These are phyloP conservation scores for Botrytis cinerea DNA, from an alignment of 2,329 filamentous ascomycete species.

Conservation along the genomic window DNA sequence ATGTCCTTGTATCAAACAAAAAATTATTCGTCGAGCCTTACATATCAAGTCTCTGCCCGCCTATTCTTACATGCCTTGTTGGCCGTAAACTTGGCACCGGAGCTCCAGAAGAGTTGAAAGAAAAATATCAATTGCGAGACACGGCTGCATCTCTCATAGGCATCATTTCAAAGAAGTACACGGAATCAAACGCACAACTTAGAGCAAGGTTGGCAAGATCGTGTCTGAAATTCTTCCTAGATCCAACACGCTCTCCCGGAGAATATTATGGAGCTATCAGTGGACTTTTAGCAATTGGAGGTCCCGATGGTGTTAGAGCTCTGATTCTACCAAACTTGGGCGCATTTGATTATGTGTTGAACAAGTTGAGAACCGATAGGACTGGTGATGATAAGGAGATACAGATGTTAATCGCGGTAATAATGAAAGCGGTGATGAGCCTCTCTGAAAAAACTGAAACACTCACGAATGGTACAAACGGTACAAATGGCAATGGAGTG, in stretches of 20 bases:
- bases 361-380: constrained; percentile 55
- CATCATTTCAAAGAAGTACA: constrained; percentile 78
- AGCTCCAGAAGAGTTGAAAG: constrained; percentile 54
- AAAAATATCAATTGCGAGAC: constrained; percentile 80
- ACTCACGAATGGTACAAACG: constrained; percentile 33
- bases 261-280: constrained; percentile 88
- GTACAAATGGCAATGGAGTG: constrained; percentile 25
- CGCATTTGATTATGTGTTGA: constrained; percentile 62
- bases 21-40: constrained; percentile 71
- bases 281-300: constrained; percentile 77
- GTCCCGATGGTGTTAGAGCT: constrained; percentile 61
- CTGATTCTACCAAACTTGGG: constrained; percentile 67
- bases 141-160: constrained; percentile 80
- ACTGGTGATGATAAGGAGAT: constrained; percentile 57
- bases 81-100: constrained; percentile 65
- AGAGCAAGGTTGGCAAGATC: constrained; percentile 89
- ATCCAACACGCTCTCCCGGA: constrained; percentile 77
- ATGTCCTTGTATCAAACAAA: constrained; percentile 80
- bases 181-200: constrained; percentile 75
- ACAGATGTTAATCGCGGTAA: constrained; percentile 58
- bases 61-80: constrained; percentile 88
- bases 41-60: constrained; percentile 70
- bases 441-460: constrained; percentile 48
- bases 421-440: constrained; percentile 57
- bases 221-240: constrained; percentile 88